Conservation (phyloP, 1,139 yeast genomes). For the Geotrichum histeridarum region DNA sequence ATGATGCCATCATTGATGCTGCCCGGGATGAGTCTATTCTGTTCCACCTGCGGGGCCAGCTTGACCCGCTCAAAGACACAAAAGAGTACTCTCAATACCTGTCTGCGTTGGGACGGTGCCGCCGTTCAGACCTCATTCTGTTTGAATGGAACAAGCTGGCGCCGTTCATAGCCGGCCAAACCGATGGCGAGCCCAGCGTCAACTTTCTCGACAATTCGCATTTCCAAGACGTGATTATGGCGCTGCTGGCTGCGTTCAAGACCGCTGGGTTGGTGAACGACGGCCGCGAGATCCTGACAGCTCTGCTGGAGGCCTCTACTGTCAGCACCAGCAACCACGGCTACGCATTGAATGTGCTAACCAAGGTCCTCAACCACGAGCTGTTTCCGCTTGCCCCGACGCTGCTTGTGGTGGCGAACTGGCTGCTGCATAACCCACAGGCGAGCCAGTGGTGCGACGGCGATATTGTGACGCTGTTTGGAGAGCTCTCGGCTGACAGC, state of each 20-base stretch:
- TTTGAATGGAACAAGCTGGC: constrained; percentile 27
- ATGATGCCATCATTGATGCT: constrained; percentile 27
- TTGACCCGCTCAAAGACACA: constrained; percentile 21
- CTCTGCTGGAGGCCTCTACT: constrained; percentile 20
- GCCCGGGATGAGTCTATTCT: constrained; percentile 31
- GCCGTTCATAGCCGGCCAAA: constrained; percentile 4
- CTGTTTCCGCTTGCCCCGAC: constrained; percentile 26
- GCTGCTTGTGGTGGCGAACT: constrained; percentile 23
- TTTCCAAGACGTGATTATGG: constrained; percentile 27
- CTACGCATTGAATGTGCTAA: constrained; percentile 25
- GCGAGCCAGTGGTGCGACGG: constrained; percentile 23
- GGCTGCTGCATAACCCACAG: constrained; percentile 25
- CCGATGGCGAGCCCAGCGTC: not conserved
- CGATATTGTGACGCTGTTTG: constrained; percentile 24
- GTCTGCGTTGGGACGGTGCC: constrained; percentile 33
- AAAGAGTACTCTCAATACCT: constrained; percentile 27
- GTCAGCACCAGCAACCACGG: constrained; percentile 13
- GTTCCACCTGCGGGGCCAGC: constrained; percentile 27
- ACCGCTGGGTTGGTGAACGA: constrained; percentile 22
- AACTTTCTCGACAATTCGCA: constrained; percentile 9
- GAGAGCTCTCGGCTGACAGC: constrained; percentile 7
- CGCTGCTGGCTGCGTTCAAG: constrained; percentile 29
- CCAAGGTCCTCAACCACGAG: constrained; percentile 27
- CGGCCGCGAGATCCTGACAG: constrained; percentile 24
- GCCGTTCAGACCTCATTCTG: constrained; percentile 24